Conservation (phyloP, 768 basidiomycete genomes). For the Neoboletus brunneissimus region DNA sequence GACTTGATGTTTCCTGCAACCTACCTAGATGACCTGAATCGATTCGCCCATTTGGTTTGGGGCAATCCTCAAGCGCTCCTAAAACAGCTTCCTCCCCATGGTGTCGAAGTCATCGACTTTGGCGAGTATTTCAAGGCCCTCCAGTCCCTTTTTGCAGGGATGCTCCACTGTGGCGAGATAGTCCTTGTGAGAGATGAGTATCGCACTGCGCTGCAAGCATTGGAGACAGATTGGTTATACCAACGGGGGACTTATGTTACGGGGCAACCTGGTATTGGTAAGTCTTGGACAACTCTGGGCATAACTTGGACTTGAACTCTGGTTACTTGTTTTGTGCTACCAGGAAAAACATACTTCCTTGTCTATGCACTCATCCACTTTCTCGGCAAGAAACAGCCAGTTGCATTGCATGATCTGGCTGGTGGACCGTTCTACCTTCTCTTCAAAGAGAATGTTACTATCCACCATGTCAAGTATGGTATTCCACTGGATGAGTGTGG, state of each 20-base stretch:
- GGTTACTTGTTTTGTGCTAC: too few relatives aligned
- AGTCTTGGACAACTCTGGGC: background rate
- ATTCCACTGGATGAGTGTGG: fast-evolving
- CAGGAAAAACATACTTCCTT: conserved; percentile 1
- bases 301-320: background rate
- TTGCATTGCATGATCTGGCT: background rate
- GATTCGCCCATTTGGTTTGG: too few relatives aligned
- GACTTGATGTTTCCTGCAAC: too few relatives aligned
- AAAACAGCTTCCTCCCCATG: background rate
- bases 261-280: background rate
- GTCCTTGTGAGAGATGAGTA: background rate
- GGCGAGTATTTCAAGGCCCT: background rate
- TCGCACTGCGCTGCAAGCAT: background rate
- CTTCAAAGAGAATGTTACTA: background rate
- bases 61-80: background rate
- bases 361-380: background rate
- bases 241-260: background rate
- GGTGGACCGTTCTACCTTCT: background rate
- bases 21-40: too few relatives aligned
- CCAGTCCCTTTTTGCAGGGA: fast-evolving
- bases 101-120: background rate
- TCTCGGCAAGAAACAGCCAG: background rate
- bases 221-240: background rate
- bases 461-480: fast-evolving
- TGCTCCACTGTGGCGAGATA: background rate